Evolutionary conservation across 495 filamentous ascomycete species (phyloP), one percentile per base, ranked within the genome.

Genomic region (Antarctomyces pellizariae): DNA sequence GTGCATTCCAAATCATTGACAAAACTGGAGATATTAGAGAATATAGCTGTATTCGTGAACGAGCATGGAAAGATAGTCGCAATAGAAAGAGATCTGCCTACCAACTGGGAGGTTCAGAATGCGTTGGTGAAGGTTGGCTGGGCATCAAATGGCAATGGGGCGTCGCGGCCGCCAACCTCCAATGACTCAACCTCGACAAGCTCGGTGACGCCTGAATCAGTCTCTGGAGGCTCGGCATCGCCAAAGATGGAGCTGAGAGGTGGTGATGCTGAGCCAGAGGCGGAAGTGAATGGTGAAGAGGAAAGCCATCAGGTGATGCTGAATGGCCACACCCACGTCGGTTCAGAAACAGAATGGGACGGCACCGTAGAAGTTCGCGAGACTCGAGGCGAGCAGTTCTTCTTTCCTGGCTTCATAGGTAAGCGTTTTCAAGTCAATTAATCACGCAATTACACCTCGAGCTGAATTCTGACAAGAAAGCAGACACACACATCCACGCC

Each of bases 341-440:
- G 44, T 11, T 59, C 54, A 53, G 18, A 31, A 5, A 13, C 23
- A 2, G 40, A 39, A n/a, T 53, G 56, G 11, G 34, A 48, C 7
- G 43, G 52, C 9, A 41, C 57, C 5, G 33, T 48, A 18, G 34
- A 27, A 4, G 26, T 20, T 17, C 24, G 36, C n/a, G n/a, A n/a
- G n/a, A n/a, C n/a, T 7, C 31, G 38, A 31, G 48, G 54, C 25
- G 56, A 53, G 5, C 54, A 71, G 31, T 93, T 91, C 48, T 91
- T 84, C 53, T 92, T 93, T 39, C 84, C 84, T 0, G 84, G 84
- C 8, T 90, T 95, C 44, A 71, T 95, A 23, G 79, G 77, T 82
- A 10, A 16, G 7, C 14, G 24, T 21, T 15, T 33, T 29, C 33
- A 5, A 8, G 9, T n/a, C 16, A 7, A 22, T 8, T 7, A 4